phyloP scores from a whole-genome alignment of 805 yeast species.

The Ogataea ganodermae region DNA sequence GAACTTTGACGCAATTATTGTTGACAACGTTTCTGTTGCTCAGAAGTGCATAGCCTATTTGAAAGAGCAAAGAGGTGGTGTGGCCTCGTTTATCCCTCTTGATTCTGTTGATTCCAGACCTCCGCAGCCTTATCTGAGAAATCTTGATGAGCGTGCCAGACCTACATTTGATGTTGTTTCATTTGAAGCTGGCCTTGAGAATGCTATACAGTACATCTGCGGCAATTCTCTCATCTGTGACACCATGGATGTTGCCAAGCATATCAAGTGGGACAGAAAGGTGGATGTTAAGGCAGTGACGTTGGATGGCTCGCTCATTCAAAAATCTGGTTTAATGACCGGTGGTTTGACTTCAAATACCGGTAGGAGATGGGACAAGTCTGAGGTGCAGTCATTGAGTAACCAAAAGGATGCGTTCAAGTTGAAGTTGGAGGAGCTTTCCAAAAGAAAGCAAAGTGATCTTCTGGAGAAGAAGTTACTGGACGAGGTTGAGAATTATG shows the following conservation, averaged over 20 bases:
- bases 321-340: slow-evolving; percentile 87
- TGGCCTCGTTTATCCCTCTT: slow-evolving; percentile 84
- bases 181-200: slow-evolving; percentile 65
- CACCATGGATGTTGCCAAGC: slow-evolving; percentile 63
- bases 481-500: slow-evolving; percentile 54
- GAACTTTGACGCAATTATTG: slow-evolving; percentile 80
- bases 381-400: slow-evolving; percentile 57
- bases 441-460: slow-evolving; percentile 51
- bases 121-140: slow-evolving; percentile 55
- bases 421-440: slow-evolving; percentile 44
- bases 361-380: slow-evolving; percentile 71
- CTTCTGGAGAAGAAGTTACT: slow-evolving; percentile 56
- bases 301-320: slow-evolving; percentile 80
- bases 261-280: slow-evolving; percentile 65
- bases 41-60: slow-evolving; percentile 74
- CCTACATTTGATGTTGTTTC: slow-evolving; percentile 77
- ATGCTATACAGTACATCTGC: slow-evolving; percentile 78
- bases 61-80: slow-evolving; percentile 83
- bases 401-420: slow-evolving; percentile 53
- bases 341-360: slow-evolving; percentile 71
- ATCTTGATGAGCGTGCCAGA: slow-evolving; percentile 52
- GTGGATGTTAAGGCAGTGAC: slow-evolving; percentile 71
- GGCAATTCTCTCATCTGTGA: slow-evolving; percentile 82
- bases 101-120: slow-evolving; percentile 67
- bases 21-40: slow-evolving; percentile 72